Base-by-base conservation (phyloP, 768 basidiomycete species). In the Calocybe indica region DNA sequence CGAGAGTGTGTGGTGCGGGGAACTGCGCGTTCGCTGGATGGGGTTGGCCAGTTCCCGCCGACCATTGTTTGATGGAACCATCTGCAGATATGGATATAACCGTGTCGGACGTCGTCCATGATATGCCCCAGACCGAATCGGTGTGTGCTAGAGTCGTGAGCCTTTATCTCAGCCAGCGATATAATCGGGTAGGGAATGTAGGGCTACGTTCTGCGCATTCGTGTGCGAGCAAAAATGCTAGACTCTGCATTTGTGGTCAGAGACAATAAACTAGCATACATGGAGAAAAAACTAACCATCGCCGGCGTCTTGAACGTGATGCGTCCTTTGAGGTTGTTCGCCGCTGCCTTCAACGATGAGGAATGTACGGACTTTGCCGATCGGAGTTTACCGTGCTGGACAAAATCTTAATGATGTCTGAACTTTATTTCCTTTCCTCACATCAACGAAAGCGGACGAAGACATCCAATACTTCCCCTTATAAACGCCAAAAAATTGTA, bases 371-470 rank as follows among this genome's bases (percentile, higher is more conserved):
- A 36, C 43, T 48, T 60, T 54, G 50, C 80, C 80, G 78, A 57
- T 61, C 85, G 75, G 84, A 71, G 73, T 59, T 65, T 67, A 83
- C n/a, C 22, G 3, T 15, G n/a, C 29, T 46, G 47, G 56, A 56
- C 62, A 64, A 64, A 65, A 58, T 63, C 48, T 47, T 34, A n/a
- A n/a, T 15, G 31, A 29, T 40, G 44, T 30, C 37, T 53, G 65
- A 84, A 80, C 74, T 71, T 70, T 73, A 76, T 69, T 75, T 71
- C 22, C 22, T 75, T 74, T 70, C 68, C 62, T 78, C 65, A 79
- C 88, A 90, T 92, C 88, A 82, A 92, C 89, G 88, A 92, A 69
- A 85, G 89, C 88, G 88, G 84, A 92, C 78, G 89, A 91, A 81
- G 88, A 89, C 88, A 85, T 84, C 80, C 59, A 61, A 22, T 22